A percentile compares a stretch with the other conserved stretches of the same genome.
These are phyloP conservation scores for Fusarium irregulare DNA, from an alignment of 2,329 filamentous ascomycete species.

Conservation along the genomic window DNA sequence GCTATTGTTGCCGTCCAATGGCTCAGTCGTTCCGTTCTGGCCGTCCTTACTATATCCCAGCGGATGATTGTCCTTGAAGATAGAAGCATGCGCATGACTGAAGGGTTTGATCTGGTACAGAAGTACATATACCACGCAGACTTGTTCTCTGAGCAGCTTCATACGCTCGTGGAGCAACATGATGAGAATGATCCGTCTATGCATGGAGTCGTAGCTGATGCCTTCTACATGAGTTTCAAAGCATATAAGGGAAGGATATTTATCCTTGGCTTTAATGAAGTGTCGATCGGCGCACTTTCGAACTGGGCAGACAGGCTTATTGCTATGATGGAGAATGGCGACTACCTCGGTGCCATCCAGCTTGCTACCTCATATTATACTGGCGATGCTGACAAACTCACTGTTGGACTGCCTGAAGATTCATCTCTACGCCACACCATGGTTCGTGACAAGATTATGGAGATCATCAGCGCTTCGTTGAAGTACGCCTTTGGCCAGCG, in stretches of 20 bases:
- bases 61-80: constrained; percentile 93
- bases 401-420: constrained; percentile 91
- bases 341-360: constrained; percentile 91
- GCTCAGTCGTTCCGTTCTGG: constrained; percentile 92
- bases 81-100: constrained; percentile 86
- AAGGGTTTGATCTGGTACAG: constrained; percentile 90
- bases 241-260: constrained; percentile 95
- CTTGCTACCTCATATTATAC: constrained; percentile 93
- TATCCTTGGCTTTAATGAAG: constrained; percentile 90
- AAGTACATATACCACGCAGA: constrained; percentile 94
- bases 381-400: constrained; percentile 92
- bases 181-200: constrained; percentile 89
- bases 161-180: constrained; percentile 84
- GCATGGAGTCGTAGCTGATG: constrained; percentile 96
- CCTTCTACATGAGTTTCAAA: constrained; percentile 97
- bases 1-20: constrained; percentile 97
- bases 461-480: constrained; percentile 92
- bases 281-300: constrained; percentile 89
- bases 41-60: constrained; percentile 93
- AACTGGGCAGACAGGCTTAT: constrained; percentile 97
- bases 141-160: constrained; percentile 88
- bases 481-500: constrained; percentile 85
- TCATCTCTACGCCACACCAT: constrained; percentile 78
- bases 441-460: constrained; percentile 88
- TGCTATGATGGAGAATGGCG: constrained; percentile 95